A percentile compares a stretch with the other conserved stretches of the same genome.
Evolutionary conservation across 2,329 filamentous ascomycete genomes (phyloP).

Genomic region (Teratosphaeria viscida): DNA sequence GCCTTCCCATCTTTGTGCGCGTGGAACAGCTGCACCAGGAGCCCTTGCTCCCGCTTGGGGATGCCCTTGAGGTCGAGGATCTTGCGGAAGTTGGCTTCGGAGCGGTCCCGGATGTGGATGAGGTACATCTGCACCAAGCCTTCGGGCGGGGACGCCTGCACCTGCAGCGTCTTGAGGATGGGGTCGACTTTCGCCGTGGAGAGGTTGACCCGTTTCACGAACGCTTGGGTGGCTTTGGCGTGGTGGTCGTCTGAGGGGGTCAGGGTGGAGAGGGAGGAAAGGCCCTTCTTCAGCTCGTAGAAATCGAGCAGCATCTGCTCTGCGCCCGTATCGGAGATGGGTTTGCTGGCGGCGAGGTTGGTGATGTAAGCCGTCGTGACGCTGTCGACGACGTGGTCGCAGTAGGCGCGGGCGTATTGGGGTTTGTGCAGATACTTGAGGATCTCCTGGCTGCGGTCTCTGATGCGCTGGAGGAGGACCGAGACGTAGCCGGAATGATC

Average conservation of each 20-base stretch:
- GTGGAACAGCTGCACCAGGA: conserved; percentile 83
- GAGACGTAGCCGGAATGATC: conserved; percentile 89
- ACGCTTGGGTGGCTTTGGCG: conserved; percentile 45
- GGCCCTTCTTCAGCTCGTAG: conserved; percentile 74
- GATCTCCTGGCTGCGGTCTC: conserved; percentile 62
- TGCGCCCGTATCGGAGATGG: conserved; percentile 85
- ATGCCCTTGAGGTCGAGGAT: conserved; percentile 93
- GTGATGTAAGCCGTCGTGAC: conserved; percentile 68
- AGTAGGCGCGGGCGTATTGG: conserved; percentile 89
- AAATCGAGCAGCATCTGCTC: conserved; percentile 98
- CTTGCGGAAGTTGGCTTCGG: conserved; percentile 90
- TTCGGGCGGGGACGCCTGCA: conserved; percentile 81
- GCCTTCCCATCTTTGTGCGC: conserved; percentile 60
- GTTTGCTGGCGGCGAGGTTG: conserved; percentile 79
- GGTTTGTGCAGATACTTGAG: conserved; percentile 72
- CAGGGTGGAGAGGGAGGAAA: conserved; percentile 58
- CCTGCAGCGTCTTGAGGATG: conserved; percentile 91
- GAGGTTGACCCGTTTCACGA: conserved; percentile 74
- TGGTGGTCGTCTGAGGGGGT: conserved; percentile 41
- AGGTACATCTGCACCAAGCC: conserved; percentile 94
- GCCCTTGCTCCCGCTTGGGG: conserved; percentile 67
- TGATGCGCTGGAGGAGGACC: conserved; percentile 65
- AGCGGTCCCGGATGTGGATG: conserved; percentile 90
- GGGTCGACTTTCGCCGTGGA: conserved; percentile 79
- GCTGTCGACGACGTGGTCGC: conserved; percentile 88